These are phyloP conservation scores for Penicillium atrosanguineum DNA, from an alignment of 495 filamentous ascomycete genomes.

Conservation along the genomic window DNA sequence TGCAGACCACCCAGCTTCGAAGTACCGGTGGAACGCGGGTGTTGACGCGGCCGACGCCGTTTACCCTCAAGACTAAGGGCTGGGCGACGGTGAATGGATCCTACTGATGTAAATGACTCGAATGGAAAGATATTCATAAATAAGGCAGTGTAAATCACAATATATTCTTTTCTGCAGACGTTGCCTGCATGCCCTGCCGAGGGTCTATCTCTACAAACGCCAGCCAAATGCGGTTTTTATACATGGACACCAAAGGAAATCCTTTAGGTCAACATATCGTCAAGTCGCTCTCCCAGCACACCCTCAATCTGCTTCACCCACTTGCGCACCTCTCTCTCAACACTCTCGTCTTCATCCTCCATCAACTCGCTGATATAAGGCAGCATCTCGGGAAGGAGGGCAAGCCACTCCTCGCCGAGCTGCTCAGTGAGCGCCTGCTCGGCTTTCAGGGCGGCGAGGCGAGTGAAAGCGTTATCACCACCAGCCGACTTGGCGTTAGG, in stretches of 20 bases:
- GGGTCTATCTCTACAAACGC: slow-evolving; percentile 24
- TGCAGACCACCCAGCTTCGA: slow-evolving; percentile 47
- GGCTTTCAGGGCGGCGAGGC: slow-evolving; percentile 75
- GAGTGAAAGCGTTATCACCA: slow-evolving; percentile 46
- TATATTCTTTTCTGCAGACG: slow-evolving; percentile 9
- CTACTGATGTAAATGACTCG: neutral
- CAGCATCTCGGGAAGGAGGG: slow-evolving; percentile 86
- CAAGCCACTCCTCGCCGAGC: slow-evolving; percentile 89
- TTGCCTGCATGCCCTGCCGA: slow-evolving; percentile 10
- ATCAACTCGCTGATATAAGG: slow-evolving; percentile 90
- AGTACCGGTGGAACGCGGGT: slow-evolving; percentile 50
- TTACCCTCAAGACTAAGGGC: slow-evolving; percentile 19
- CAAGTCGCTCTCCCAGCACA: slow-evolving; percentile 81
- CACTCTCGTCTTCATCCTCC: slow-evolving; percentile 91
- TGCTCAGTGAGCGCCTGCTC: slow-evolving; percentile 73
- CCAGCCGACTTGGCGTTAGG: slow-evolving; percentile 54
- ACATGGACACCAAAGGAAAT: slow-evolving; percentile 14
- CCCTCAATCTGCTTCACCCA: slow-evolving; percentile 88
- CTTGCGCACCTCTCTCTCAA: slow-evolving; percentile 80
- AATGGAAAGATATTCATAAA: neutral
- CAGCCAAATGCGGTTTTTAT: slow-evolving; percentile 30
- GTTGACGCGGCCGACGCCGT: slow-evolving; percentile 30
- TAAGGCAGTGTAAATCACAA: slow-evolving; percentile 3
- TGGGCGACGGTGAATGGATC: neutral
- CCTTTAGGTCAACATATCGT: slow-evolving; percentile 78